phyloP scores from a whole-genome alignment of 1,284 basidiomycete species.

The Cryptococcus depauperatus region DNA sequence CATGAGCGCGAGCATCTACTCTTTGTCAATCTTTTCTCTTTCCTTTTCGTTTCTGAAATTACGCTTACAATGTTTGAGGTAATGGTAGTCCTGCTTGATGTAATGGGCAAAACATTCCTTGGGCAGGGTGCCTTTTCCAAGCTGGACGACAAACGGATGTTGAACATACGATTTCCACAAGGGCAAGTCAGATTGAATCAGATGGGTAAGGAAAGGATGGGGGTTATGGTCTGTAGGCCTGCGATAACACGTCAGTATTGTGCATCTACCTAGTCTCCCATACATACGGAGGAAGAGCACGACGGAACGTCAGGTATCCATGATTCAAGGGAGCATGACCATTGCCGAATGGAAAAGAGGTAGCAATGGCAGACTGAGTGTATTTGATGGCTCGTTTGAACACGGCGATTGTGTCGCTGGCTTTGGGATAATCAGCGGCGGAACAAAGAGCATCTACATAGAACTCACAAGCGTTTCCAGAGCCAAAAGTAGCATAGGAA shows the following conservation, averaged over 20 bases:
- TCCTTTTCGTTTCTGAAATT: too few species aligned
- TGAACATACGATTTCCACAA: constrained; percentile 71
- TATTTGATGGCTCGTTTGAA: constrained; percentile 55
- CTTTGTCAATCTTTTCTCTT: too few species aligned
- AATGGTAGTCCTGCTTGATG: constrained; percentile 57
- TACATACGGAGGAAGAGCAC: constrained; percentile 56
- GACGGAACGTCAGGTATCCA: constrained; percentile 55
- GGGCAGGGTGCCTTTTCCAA: constrained; percentile 64
- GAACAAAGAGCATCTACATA: background rate
- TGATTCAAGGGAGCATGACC: constrained; percentile 88
- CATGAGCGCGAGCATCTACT: constrained; percentile 48
- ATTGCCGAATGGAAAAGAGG: constrained; percentile 61
- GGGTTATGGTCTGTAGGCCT: constrained; percentile 58
- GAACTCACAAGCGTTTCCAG: constrained; percentile 10
- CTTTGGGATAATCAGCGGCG: background rate
- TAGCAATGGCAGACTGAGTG: constrained; percentile 67
- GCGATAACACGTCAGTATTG: background rate
- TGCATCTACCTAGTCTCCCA: background rate
- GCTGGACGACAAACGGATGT: constrained; percentile 70
- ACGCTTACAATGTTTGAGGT: constrained; percentile 47
- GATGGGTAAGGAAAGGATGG: constrained; percentile 60
- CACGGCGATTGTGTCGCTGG: constrained; percentile 7
- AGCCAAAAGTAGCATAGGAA: constrained; percentile 50
- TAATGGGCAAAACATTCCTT: constrained; percentile 69
- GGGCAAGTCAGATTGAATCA: constrained; percentile 54